A percentile compares a stretch with the other conserved stretches of the same genome.
Evolutionary conservation across 208 protist species (phyloP).

Genomic region (Leishmania major): DNA sequence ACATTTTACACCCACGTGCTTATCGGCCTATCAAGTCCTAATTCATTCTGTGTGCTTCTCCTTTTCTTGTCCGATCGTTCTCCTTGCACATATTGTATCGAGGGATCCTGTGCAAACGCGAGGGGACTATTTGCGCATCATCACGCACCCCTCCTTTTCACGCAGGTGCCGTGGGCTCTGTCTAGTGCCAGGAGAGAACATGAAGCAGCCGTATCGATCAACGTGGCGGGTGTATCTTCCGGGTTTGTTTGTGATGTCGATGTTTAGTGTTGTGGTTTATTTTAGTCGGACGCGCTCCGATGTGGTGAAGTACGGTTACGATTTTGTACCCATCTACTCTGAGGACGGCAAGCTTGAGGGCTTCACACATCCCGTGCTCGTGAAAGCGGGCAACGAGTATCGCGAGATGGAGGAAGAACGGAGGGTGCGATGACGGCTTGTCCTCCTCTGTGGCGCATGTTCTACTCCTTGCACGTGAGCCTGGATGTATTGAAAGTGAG

Average conservation of each 20-base stretch:
- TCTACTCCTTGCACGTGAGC: not conserved
- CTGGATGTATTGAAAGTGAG: not conserved
- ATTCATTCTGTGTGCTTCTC: not conserved
- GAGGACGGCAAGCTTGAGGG: conserved; percentile 87
- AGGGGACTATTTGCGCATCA: not conserved
- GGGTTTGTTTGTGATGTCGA: conserved; percentile 66
- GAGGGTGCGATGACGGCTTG: conserved; percentile 9
- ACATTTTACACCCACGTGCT: not conserved
- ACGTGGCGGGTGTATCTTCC: conserved; percentile 86
- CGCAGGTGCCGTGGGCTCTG: not conserved
- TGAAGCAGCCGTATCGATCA: conserved; percentile 78
- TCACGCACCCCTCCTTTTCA: not conserved
- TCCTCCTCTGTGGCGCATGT: not conserved
- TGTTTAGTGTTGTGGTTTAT: conserved; percentile 71
- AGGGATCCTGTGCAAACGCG: not conserved
- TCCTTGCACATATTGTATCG: not conserved
- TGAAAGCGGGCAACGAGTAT: conserved; percentile 76
- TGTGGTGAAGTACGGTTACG: conserved; percentile 82
- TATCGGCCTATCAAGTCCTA: not conserved
- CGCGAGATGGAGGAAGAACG: conserved; percentile 58
- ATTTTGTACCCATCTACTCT: conserved; percentile 89
- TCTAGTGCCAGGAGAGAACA: conserved; percentile 2
- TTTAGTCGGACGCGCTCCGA: conserved; percentile 61
- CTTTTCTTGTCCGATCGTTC: not conserved
- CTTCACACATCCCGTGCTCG: conserved; percentile 87